These are phyloP conservation scores for Streptanthus diversifolius DNA, from an alignment of 345 rosid genomes.

Conservation along the genomic window DNA sequence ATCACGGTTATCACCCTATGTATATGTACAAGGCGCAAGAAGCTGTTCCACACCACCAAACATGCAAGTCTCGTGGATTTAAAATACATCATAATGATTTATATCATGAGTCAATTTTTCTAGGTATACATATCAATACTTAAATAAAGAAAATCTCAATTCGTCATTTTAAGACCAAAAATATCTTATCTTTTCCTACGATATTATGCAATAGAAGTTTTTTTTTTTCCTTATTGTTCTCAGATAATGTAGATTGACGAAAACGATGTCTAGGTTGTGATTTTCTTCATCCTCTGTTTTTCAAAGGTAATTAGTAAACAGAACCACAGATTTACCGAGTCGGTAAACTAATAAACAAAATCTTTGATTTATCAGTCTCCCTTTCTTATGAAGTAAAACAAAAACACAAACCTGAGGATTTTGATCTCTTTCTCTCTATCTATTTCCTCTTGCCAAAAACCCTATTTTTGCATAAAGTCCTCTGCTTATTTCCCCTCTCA, in stretches of 20 bases:
- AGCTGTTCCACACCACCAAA: background rate
- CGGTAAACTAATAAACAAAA: conserved; percentile 6
- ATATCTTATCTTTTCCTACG: conserved; percentile 16
- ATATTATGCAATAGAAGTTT: conserved; percentile 9
- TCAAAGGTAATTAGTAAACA: background rate
- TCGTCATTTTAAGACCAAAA: background rate
- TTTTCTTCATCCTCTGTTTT: conserved; percentile 2
- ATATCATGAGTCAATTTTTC: background rate
- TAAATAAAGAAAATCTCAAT: conserved; percentile 8
- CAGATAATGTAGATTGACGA: conserved; percentile 18
- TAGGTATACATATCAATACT: background rate
- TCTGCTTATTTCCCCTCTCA: conserved; percentile 23
- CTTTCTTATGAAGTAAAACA: background rate
- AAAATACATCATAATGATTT: background rate
- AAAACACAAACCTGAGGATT: conserved; percentile 25
- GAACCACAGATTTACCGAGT: background rate
- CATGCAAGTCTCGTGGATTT: conserved; percentile 27
- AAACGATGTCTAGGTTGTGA: conserved; percentile 8
- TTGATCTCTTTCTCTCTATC: conserved; percentile 20
- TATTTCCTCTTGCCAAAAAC: conserved; percentile 8
- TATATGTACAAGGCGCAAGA: background rate
- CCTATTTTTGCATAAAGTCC: conserved; percentile 13
- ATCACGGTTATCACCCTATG: background rate
- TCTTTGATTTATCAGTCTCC: background rate
- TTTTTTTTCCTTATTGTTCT: background rate